A percentile compares a stretch with the other conserved stretches of the same genome.
These are phyloP conservation scores for Sporisorium exsertum DNA, from an alignment of 1,284 basidiomycete species.

Conservation along the genomic window DNA sequence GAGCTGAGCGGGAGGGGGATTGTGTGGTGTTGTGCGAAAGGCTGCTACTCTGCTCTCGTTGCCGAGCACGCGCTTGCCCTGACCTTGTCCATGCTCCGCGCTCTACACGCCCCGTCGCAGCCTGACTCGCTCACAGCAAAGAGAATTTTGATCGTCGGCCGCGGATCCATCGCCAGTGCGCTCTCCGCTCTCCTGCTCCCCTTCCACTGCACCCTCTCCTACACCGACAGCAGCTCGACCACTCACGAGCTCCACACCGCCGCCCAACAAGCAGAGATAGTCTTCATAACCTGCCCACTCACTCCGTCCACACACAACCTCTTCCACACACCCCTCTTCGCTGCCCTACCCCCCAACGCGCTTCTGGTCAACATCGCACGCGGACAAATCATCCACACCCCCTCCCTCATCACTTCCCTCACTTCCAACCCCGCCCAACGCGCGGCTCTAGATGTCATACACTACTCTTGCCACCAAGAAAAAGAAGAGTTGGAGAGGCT, in stretches of 20 bases:
- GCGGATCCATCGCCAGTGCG: constrained; percentile 35
- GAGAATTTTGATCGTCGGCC: constrained; percentile 45
- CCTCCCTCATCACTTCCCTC: constrained; percentile 83
- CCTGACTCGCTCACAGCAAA: too few relatives aligned
- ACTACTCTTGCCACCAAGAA: constrained; percentile 70
- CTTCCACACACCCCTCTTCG: constrained; percentile 16
- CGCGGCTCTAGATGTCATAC: constrained; percentile 88
- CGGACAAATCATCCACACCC: constrained; percentile 79
- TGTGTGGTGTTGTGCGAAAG: constrained; percentile 53
- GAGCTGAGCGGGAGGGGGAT: neutral
- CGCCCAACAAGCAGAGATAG: neutral
- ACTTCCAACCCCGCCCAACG: constrained; percentile 78
- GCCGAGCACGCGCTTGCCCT: constrained; percentile 58
- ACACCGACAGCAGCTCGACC: neutral
- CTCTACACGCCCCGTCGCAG: too few relatives aligned
- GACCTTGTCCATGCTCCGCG: constrained; percentile 27
- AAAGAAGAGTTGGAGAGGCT: neutral
- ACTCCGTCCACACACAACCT: constrained; percentile 30
- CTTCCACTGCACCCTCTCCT: constrained; percentile 28
- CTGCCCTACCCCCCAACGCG: neutral
- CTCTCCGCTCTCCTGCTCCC: constrained; percentile 19
- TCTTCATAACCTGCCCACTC: constrained; percentile 49
- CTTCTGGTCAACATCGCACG: constrained; percentile 60
- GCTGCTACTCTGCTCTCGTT: constrained; percentile 45
- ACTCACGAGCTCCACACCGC: constrained; percentile 5